Percentiles rank a stretch among this genome's conserved stretches.
Conservation (phyloP, 352 stramenopile species). For the Phytophthora sojae region DNA sequence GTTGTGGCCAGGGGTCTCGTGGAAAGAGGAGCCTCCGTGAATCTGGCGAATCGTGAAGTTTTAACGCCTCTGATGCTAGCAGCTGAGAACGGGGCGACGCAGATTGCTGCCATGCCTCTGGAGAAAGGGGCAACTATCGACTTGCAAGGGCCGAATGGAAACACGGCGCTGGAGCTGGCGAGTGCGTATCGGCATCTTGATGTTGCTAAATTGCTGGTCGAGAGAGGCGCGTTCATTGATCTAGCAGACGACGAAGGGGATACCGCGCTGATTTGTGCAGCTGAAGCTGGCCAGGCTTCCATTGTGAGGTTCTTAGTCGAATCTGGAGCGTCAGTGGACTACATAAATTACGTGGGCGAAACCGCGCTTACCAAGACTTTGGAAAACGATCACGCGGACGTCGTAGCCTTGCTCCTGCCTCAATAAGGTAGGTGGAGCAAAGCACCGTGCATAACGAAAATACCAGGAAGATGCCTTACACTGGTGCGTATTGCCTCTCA, state of each 20-base stretch:
- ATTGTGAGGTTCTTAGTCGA: neutral
- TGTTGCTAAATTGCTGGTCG: neutral
- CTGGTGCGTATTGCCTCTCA: neutral
- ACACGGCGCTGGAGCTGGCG: neutral
- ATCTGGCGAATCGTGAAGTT: neutral
- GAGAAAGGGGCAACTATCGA: neutral
- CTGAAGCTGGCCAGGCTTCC: neutral
- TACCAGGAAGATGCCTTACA: no score
- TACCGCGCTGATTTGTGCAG: slow-evolving; percentile 7
- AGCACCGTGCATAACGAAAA: no score
- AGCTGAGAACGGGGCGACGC: neutral
- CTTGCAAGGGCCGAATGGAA: neutral
- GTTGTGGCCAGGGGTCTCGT: neutral
- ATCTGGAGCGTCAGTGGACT: neutral
- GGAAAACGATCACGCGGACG: neutral
- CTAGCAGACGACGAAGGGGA: neutral
- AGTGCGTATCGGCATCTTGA: neutral
- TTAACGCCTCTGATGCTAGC: neutral
- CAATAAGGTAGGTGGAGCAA: neutral
- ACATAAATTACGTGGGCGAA: neutral
- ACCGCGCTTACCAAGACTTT: neutral
- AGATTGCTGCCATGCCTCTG: neutral
- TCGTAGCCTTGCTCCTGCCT: neutral
- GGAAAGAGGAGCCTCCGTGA: neutral
- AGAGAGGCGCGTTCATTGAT: neutral